phyloP scores from a whole-genome alignment of 495 filamentous ascomycete genomes.

The Penicillium taxi region DNA sequence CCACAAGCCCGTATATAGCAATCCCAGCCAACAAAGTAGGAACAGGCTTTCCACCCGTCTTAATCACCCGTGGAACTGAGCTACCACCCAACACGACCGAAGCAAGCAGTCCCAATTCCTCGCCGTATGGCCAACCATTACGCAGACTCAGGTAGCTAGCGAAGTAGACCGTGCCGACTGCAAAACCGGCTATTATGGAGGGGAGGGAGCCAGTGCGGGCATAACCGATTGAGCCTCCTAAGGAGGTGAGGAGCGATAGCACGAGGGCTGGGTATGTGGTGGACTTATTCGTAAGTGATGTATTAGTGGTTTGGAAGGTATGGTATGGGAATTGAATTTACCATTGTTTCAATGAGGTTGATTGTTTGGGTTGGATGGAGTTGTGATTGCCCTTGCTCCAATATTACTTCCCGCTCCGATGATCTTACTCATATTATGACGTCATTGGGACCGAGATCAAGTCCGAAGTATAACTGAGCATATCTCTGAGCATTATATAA shows the following conservation, averaged over 20 bases:
- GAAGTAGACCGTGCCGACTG: slow-evolving; percentile 62
- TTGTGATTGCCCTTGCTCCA: too few species aligned
- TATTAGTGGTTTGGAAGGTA: slow-evolving; percentile 3
- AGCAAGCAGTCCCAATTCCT: slow-evolving; percentile 71
- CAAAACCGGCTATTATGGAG: slow-evolving; percentile 72
- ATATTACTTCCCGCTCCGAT: too few species aligned
- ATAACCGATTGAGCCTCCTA: slow-evolving; percentile 82
- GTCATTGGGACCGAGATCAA: too few species aligned
- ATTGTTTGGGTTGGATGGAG: background rate
- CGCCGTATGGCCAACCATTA: slow-evolving; percentile 55
- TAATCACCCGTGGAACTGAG: slow-evolving; percentile 76
- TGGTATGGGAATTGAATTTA: slow-evolving; percentile 2
- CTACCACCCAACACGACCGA: slow-evolving; percentile 73
- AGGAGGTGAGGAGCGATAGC: slow-evolving; percentile 74
- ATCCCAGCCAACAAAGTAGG: slow-evolving; percentile 63
- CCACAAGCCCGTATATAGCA: slow-evolving; percentile 55
- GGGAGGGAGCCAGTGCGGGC: slow-evolving; percentile 74
- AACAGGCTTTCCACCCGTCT: slow-evolving; percentile 61
- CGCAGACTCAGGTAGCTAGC: slow-evolving; percentile 33
- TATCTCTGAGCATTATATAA: too few species aligned
- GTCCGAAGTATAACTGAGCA: too few species aligned
- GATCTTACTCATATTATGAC: too few species aligned
- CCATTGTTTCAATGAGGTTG: slow-evolving; percentile 11
- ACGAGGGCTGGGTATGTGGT: slow-evolving; percentile 51
- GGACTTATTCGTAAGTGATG: slow-evolving; percentile 3